phyloP scores from a whole-genome alignment of 176 grass and related monocot genomes.

The Eleusine indica region DNA sequence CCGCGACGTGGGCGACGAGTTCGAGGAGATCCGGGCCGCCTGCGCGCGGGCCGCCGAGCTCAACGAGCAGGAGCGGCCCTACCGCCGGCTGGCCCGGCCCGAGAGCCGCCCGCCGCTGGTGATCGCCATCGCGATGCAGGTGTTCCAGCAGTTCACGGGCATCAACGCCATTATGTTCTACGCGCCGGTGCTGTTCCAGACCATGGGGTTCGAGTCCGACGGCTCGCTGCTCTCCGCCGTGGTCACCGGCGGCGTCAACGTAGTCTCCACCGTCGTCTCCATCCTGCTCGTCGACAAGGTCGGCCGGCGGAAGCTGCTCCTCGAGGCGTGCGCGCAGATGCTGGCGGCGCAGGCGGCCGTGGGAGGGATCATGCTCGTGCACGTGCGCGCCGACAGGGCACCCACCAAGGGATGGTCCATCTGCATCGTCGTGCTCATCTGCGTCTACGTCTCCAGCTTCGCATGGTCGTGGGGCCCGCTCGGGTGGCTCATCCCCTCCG shows the following conservation, averaged over 20 bases:
- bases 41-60: constrained; percentile 39
- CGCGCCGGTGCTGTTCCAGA: constrained; percentile 72
- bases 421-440: constrained; percentile 54
- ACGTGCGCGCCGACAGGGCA: neutral
- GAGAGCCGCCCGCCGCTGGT: constrained; percentile 63
- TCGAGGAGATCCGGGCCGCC: constrained; percentile 47
- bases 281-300: constrained; percentile 47
- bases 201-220: constrained; percentile 57
- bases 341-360: constrained; percentile 44
- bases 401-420: constrained; percentile 4
- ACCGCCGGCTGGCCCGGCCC: constrained; percentile 33
- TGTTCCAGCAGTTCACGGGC: constrained; percentile 77
- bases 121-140: constrained; percentile 63
- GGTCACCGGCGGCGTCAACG: constrained; percentile 62
- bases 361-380: constrained; percentile 42
- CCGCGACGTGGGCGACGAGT: constrained; percentile 43
- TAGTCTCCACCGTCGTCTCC: constrained; percentile 55
- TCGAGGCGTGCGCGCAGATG: constrained; percentile 73
- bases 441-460: constrained; percentile 64
- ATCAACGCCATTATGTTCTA: constrained; percentile 90
- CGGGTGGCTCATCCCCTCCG: constrained; percentile 67
- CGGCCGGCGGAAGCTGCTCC: constrained; percentile 54
- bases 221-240: constrained; percentile 55
- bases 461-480: constrained; percentile 78
- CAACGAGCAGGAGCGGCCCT: constrained; percentile 43